Conservation (phyloP, 176 grass and related monocot species). For the Puya raimondii region DNA sequence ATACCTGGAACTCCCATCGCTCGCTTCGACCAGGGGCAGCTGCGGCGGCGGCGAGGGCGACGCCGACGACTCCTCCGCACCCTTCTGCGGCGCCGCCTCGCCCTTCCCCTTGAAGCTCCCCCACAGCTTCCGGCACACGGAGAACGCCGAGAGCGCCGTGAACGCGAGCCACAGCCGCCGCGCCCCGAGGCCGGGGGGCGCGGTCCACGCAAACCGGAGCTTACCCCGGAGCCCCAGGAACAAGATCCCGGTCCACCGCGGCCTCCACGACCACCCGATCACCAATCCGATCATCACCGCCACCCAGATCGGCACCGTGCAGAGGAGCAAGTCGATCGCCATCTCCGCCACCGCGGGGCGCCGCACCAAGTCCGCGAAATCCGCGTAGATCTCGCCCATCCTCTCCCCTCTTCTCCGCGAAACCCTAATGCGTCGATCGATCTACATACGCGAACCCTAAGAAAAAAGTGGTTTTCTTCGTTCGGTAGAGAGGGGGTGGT, state of each 20-base stretch:
- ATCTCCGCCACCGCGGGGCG: slow-evolving; percentile 68
- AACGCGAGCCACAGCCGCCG: slow-evolving; percentile 88
- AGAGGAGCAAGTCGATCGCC: slow-evolving; percentile 76
- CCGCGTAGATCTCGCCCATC: slow-evolving; percentile 73
- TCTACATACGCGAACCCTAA: no score
- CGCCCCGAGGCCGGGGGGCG: slow-evolving; percentile 71
- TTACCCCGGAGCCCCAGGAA: slow-evolving; percentile 74
- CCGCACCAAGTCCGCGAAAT: slow-evolving; percentile 52
- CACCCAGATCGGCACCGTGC: slow-evolving; percentile 95
- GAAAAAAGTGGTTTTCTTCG: no score
- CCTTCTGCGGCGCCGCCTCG: background rate
- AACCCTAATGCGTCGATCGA: background rate
- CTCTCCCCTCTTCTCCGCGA: background rate
- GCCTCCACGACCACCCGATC: slow-evolving; percentile 89
- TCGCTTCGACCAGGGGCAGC: background rate
- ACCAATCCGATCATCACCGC: slow-evolving; percentile 90
- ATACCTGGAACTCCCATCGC: slow-evolving; percentile 12
- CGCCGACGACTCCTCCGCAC: background rate
- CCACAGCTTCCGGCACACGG: slow-evolving; percentile 55
- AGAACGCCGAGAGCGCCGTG: slow-evolving; percentile 92
- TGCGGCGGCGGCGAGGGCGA: background rate
- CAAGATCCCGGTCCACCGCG: slow-evolving; percentile 84
- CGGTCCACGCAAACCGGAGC: slow-evolving; percentile 54
- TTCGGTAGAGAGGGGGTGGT: no score
- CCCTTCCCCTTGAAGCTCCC: slow-evolving; percentile 27